These are phyloP conservation scores for Canariomyces notabilis DNA, from an alignment of 2,329 filamentous ascomycete species.

Conservation along the genomic window DNA sequence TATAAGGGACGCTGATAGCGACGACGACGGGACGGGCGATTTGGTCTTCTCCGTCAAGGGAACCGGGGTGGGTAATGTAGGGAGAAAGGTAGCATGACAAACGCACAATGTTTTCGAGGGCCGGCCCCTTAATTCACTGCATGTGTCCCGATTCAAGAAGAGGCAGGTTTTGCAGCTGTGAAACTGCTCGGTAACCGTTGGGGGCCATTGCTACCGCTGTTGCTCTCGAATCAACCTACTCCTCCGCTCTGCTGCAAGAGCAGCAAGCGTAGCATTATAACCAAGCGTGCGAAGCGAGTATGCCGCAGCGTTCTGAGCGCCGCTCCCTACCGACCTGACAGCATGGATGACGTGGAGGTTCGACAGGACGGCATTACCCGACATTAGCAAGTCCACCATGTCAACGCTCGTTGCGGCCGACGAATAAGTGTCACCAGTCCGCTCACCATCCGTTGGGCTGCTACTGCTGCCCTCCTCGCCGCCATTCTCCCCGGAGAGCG, in stretches of 20 bases:
- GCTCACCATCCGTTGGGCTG: conserved; percentile 12
- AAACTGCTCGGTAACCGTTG: neutral
- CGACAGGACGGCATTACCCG: conserved; percentile 50
- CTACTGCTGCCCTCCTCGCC: conserved; percentile 26
- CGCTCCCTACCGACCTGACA: conserved; percentile 42
- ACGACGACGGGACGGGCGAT: conserved; percentile 59
- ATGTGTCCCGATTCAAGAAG: neutral
- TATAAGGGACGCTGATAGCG: conserved; percentile 65
- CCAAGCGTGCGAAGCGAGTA: conserved; percentile 50
- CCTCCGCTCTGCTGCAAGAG: conserved; percentile 44
- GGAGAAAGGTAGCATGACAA: conserved; percentile 69
- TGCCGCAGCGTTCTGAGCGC: conserved; percentile 43
- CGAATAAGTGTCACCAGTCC: conserved; percentile 22
- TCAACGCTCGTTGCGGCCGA: conserved; percentile 32
- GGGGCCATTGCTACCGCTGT: conserved; percentile 17
- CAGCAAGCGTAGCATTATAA: conserved; percentile 50
- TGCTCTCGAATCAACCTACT: conserved; percentile 28
- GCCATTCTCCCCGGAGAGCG: conserved; percentile 28
- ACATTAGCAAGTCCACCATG: conserved; percentile 45
- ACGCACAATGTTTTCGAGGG: neutral
- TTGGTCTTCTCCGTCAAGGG: conserved; percentile 89
- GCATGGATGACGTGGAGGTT: conserved; percentile 51
- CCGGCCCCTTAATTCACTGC: neutral
- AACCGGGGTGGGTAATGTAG: conserved; percentile 88
- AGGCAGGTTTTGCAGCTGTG: neutral